phyloP scores from a whole-genome alignment of 768 basidiomycete species.

The Sporobolomyces roseus region DNA sequence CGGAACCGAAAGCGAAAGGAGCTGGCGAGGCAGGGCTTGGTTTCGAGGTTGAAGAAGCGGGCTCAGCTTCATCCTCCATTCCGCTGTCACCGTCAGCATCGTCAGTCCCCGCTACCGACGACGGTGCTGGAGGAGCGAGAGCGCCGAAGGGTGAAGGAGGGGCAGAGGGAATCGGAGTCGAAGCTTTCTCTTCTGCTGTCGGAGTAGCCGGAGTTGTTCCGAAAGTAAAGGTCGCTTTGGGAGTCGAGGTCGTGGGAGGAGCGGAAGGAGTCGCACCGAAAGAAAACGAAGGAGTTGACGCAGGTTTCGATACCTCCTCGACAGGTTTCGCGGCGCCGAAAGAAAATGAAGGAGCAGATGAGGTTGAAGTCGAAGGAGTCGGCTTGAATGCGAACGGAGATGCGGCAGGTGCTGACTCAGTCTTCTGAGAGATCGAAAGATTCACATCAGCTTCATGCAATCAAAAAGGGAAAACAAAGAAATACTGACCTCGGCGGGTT shows the following conservation, averaged over 20 bases:
- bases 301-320: slow-evolving; percentile 11
- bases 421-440: slow-evolving; percentile 31
- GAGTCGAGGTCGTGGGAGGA: not conserved
- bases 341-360: slow-evolving; percentile 13
- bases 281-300: slow-evolving; percentile 12
- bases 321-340: slow-evolving; percentile 20
- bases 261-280: slow-evolving; percentile 10
- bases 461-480: not conserved
- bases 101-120: slow-evolving; percentile 4
- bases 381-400: slow-evolving; percentile 21
- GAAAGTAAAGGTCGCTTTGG: slow-evolving; percentile 19
- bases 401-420: slow-evolving; percentile 7
- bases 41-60: not conserved
- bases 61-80: slow-evolving; percentile 39
- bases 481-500: slow-evolving; percentile 20
- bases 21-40: not conserved
- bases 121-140: not conserved
- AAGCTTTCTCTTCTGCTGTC: slow-evolving; percentile 14
- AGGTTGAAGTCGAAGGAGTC: not conserved
- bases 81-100: slow-evolving; percentile 38
- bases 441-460: too few species aligned
- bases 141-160: slow-evolving; percentile 22
- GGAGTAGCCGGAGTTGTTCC: slow-evolving; percentile 32
- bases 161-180: slow-evolving; percentile 9
- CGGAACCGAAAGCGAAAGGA: slow-evolving; percentile 14